phyloP scores from a whole-genome alignment of 169 alveolate species.

The Babesia ovata region DNA sequence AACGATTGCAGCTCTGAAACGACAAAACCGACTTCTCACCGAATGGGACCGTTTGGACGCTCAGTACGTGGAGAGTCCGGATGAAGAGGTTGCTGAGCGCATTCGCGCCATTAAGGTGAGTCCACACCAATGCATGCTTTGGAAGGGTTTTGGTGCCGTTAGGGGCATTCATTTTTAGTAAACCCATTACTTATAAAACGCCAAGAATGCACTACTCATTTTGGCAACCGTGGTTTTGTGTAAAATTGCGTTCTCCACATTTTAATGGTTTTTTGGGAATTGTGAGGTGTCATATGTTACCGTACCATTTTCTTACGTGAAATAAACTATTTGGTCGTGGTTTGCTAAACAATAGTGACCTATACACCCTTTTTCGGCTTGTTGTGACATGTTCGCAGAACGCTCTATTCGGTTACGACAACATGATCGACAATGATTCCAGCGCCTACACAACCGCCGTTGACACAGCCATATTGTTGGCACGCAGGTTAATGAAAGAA shows the following conservation, averaged over 20 bases:
- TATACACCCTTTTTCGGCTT: neutral
- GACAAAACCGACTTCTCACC: conserved; percentile 51
- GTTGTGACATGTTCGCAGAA: neutral
- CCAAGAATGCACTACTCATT: too few species aligned
- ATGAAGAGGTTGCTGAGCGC: conserved; percentile 23
- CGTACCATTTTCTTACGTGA: neutral
- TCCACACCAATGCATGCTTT: neutral
- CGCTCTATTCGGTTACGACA: conserved; percentile 35
- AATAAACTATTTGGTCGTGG: neutral
- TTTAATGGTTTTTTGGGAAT: too few species aligned
- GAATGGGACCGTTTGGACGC: conserved; percentile 69
- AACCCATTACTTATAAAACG: too few species aligned
- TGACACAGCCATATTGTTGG: conserved; percentile 44
- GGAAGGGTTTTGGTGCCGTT: too few species aligned
- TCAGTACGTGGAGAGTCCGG: conserved; percentile 33
- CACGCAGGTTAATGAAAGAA: conserved; percentile 30
- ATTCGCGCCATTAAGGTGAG: conserved; percentile 49
- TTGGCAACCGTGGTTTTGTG: too few species aligned
- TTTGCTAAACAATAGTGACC: too few species aligned
- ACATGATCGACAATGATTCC: conserved; percentile 30
- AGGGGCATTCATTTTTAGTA: too few species aligned
- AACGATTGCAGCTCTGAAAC: conserved; percentile 19
- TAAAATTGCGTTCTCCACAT: too few species aligned
- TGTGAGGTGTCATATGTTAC: neutral
- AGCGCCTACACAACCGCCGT: conserved; percentile 9